Evolutionary conservation across 805 yeast species (phyloP), one percentile per base, ranked within the genome.

Genomic region (Metschnikowia cerradonensis): DNA sequence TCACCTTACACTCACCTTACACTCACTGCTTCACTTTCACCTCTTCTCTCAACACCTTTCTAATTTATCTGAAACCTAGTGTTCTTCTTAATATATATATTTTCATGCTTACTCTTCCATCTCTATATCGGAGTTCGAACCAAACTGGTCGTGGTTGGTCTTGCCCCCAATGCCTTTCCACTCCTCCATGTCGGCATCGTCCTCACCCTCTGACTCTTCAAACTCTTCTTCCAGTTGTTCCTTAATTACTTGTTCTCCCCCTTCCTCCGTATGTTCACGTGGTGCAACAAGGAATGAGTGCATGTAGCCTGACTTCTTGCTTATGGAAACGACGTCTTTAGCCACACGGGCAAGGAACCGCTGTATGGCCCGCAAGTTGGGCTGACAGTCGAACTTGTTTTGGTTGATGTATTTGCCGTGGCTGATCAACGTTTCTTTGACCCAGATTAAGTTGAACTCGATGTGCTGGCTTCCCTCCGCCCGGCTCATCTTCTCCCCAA

Each of bases 361-460:
- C 61, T 84, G 95, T 8, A 90, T 70, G 1, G 87, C 78, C 58
- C 91, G 81, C 56, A 89, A 64, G 0, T 86, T 76, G 50, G 83
- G 79, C 2, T 82, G 74, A 60, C 85, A 88, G 47, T 81, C 78
- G 53, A 78, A 82, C 60, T 81, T 83, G 60, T 86, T 78, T 11
- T 67, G 66, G 38, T 80, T 76, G 48, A 94, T 86, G 66, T 80
- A 85, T 55, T 77, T 77, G 11, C 99, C 98, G 64, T 92, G 97
- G 17, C 77, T 67, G 1, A 85, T 75, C 15, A 94, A 67, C 4
- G 90, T 59, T 14, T 78, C 72, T 57, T 84, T 82, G 33, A 92
- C 76, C 98, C 99, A 94, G 10, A 86, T 58, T 55, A 94, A 66
- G 60, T 84, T 83, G 71, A 84, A 90, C 70, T 94, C 97, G 22